Evolutionary conservation across 371 early-diverging fungal species (phyloP).

Genomic region (Rhizopus arrhizus): DNA sequence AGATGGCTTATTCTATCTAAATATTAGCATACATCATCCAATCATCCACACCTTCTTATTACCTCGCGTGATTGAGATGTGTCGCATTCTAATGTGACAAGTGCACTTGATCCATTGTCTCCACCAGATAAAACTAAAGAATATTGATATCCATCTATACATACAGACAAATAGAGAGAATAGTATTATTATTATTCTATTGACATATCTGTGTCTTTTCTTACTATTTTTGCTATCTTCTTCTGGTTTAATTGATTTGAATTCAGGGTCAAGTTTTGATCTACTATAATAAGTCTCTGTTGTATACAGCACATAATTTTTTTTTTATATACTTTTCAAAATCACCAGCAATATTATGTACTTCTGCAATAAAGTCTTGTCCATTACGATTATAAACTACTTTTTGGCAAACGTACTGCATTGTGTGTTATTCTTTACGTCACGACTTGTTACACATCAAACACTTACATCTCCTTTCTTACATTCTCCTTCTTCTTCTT

Average conservation of each 20-base stretch:
- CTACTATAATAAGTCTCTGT: conserved; percentile 4
- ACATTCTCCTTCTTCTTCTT: conserved; percentile 29
- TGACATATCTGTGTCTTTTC: neutral
- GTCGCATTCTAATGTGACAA: conserved; percentile 37
- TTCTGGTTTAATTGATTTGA: conserved; percentile 22
- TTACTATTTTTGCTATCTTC: conserved; percentile 37
- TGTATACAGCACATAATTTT: neutral
- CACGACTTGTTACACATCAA: neutral
- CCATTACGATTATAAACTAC: conserved; percentile 14
- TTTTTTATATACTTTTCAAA: conserved; percentile 20
- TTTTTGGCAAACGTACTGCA: conserved; percentile 32
- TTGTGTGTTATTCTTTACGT: neutral
- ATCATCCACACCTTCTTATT: neutral
- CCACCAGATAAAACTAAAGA: conserved; percentile 32
- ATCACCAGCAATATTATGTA: conserved; percentile 35
- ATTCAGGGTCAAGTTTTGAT: conserved; percentile 14
- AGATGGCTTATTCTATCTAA: conserved; percentile 28
- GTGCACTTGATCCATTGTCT: conserved; percentile 25
- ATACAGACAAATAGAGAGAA: neutral
- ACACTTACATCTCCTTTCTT: conserved; percentile 27
- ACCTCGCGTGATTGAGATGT: conserved; percentile 19
- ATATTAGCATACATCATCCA: neutral
- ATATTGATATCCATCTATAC: conserved; percentile 31
- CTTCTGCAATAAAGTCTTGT: conserved; percentile 14
- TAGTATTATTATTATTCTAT: neutral